Evolutionary conservation across 805 yeast species (phyloP).

Genomic region (Clavispora asparagi): DNA sequence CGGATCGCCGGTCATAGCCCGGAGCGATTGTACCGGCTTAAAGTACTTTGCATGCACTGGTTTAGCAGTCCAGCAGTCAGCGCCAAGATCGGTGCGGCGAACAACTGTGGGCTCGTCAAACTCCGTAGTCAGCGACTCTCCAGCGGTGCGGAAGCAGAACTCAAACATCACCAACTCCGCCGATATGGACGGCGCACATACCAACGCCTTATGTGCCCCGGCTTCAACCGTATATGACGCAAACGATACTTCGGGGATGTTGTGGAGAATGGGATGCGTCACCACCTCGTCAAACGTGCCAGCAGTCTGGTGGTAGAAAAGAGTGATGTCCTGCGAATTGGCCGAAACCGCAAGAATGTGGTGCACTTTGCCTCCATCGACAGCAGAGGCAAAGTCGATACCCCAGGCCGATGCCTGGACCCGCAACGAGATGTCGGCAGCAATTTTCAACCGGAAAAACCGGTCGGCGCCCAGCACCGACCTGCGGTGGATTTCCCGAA

Average conservation of each 20-base stretch:
- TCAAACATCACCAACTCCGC: slow-evolving; percentile 41
- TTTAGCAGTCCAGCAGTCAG: slow-evolving; percentile 50
- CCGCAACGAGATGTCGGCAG: slow-evolving; percentile 24
- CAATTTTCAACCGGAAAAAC: slow-evolving; percentile 17
- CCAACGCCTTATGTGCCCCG: slow-evolving; percentile 21
- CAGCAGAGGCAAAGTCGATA: slow-evolving; percentile 36
- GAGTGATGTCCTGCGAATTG: slow-evolving; percentile 43
- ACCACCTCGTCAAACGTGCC: slow-evolving; percentile 25
- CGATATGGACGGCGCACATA: slow-evolving; percentile 40
- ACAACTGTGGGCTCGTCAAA: slow-evolving; percentile 27
- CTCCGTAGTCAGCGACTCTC: slow-evolving; percentile 10
- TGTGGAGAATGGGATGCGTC: slow-evolving; percentile 45
- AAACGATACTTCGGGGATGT: slow-evolving; percentile 49
- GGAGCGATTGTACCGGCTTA: slow-evolving; percentile 43
- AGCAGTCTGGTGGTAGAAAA: slow-evolving; percentile 29
- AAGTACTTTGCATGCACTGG: slow-evolving; percentile 38
- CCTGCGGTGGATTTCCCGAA: slow-evolving; percentile 8
- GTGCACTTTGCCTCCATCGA: slow-evolving; percentile 15
- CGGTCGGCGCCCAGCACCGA: background rate
- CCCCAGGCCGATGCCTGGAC: slow-evolving; percentile 59
- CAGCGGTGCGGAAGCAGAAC: slow-evolving; percentile 21
- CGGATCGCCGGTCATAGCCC: slow-evolving; percentile 46
- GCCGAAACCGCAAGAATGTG: slow-evolving; percentile 47
- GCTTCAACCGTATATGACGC: slow-evolving; percentile 17
- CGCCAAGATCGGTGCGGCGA: slow-evolving; percentile 15